phyloP scores from a whole-genome alignment of 257 asterid species.

The Datura wrightii region DNA sequence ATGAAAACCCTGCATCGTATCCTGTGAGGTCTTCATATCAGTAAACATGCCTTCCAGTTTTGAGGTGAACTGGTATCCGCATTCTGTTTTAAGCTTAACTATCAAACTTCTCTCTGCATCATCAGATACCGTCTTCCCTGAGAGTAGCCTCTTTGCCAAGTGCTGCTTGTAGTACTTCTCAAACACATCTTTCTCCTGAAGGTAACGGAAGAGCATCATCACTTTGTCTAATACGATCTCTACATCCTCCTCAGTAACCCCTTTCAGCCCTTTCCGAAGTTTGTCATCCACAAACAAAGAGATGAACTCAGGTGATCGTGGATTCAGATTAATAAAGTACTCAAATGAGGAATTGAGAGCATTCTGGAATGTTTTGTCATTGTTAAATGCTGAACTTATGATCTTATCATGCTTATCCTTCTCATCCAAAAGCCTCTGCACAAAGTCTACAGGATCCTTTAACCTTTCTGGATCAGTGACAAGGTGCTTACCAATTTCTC shows the following conservation, averaged over 20 bases:
- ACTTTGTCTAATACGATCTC: slow-evolving; percentile 45
- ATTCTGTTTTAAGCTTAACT: slow-evolving; percentile 47
- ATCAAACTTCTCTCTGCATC: slow-evolving; percentile 47
- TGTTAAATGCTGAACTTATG: slow-evolving; percentile 38
- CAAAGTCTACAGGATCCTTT: slow-evolving; percentile 48
- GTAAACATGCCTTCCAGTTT: slow-evolving; percentile 50
- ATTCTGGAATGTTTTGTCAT: slow-evolving; percentile 46
- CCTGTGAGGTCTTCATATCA: slow-evolving; percentile 48
- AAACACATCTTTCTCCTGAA: slow-evolving; percentile 48
- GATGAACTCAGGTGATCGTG: slow-evolving; percentile 45
- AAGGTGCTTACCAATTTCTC: slow-evolving; percentile 46
- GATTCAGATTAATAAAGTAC: slow-evolving; percentile 46
- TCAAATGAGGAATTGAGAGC: slow-evolving; percentile 47
- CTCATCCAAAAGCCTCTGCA: slow-evolving; percentile 43
- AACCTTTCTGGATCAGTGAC: slow-evolving; percentile 46
- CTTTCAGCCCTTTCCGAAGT: slow-evolving; percentile 47
- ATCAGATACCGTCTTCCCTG: slow-evolving; percentile 44
- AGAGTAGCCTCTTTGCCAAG: slow-evolving; percentile 47
- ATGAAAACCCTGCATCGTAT: slow-evolving; percentile 45
- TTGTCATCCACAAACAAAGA: slow-evolving; percentile 47
- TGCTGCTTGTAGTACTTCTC: slow-evolving; percentile 51
- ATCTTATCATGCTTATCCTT: slow-evolving; percentile 43
- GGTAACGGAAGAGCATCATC: slow-evolving; percentile 49
- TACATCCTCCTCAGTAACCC: slow-evolving; percentile 45
- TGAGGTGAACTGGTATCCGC: slow-evolving; percentile 49